phyloP scores from a whole-genome alignment of 495 filamentous ascomycete species.

The Saxispiralis lemnorum region DNA sequence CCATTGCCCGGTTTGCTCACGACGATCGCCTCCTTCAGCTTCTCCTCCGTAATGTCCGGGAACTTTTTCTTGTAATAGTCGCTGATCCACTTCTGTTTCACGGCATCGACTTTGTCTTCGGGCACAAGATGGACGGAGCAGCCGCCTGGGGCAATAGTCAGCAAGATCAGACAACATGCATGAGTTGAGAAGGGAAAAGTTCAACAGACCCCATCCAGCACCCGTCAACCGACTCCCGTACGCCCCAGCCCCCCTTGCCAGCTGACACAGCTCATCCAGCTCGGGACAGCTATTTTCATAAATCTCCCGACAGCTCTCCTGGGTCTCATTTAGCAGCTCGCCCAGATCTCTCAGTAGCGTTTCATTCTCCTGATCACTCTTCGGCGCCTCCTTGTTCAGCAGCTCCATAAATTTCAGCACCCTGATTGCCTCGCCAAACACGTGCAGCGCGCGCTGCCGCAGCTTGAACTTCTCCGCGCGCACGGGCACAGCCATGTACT shows the following conservation, averaged over 20 bases:
- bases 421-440: constrained; percentile 73
- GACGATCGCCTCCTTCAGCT: constrained; percentile 63
- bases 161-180: too few relatives aligned
- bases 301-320: constrained; percentile 60
- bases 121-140: constrained; percentile 89
- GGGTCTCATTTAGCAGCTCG: constrained; percentile 74
- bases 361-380: constrained; percentile 32
- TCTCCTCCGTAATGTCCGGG: constrained; percentile 51
- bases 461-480: constrained; percentile 78
- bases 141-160: constrained; percentile 36
- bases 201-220: constrained; percentile 51
- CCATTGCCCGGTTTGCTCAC: constrained; percentile 74
- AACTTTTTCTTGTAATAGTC: constrained; percentile 67
- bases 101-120: constrained; percentile 62
- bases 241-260: constrained; percentile 59
- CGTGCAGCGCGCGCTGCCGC: constrained; percentile 70
- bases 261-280: constrained; percentile 66
- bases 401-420: constrained; percentile 67
- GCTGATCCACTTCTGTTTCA: constrained; percentile 56
- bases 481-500: constrained; percentile 74
- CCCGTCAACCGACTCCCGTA: constrained; percentile 82
- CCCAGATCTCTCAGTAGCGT: constrained; percentile 55
- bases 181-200: too few relatives aligned
- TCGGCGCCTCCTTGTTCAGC: constrained; percentile 30
- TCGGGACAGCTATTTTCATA: constrained; percentile 87